Evolutionary conservation across 495 filamentous ascomycete genomes (phyloP).

Genomic region (Talaromyces stipitatus): DNA sequence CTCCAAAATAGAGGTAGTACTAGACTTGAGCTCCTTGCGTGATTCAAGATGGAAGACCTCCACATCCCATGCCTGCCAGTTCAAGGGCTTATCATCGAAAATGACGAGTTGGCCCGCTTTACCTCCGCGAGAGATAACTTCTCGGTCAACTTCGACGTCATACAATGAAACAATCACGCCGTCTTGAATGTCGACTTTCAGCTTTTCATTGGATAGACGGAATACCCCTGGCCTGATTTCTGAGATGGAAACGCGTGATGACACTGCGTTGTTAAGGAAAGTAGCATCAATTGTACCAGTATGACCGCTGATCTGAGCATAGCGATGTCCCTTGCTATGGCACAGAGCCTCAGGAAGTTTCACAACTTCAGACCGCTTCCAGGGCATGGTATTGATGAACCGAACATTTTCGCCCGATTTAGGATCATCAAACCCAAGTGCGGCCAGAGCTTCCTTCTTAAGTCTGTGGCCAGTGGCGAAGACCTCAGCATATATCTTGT

Average conservation of each 20-base stretch:
- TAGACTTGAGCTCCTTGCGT: conserved; percentile 60
- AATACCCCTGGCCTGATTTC: conserved; percentile 65
- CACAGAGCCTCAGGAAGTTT: conserved; percentile 39
- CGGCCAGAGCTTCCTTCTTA: conserved; percentile 59
- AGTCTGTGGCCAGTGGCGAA: conserved; percentile 67
- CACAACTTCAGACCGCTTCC: conserved; percentile 68
- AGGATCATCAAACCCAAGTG: conserved; percentile 49
- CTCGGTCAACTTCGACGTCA: conserved; percentile 60
- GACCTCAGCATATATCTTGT: conserved; percentile 76
- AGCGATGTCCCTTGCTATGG: conserved; percentile 27
- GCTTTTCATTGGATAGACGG: conserved; percentile 66
- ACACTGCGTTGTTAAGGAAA: conserved; percentile 35
- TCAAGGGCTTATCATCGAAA: conserved; percentile 95
- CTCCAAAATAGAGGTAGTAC: conserved; percentile 63
- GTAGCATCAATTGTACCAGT: conserved; percentile 43
- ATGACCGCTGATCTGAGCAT: conserved; percentile 37
- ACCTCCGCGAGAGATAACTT: conserved; percentile 68
- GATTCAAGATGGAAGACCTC: conserved; percentile 93
- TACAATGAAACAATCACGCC: conserved; percentile 78
- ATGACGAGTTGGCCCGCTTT: conserved; percentile 91
- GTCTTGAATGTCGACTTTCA: conserved; percentile 60
- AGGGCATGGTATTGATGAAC: conserved; percentile 76
- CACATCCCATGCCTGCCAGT: conserved; percentile 99
- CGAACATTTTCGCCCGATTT: conserved; percentile 27
- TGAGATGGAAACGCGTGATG: conserved; percentile 49